phyloP scores from a whole-genome alignment of 169 alveolate species.

The Plasmodium yoelii region DNA sequence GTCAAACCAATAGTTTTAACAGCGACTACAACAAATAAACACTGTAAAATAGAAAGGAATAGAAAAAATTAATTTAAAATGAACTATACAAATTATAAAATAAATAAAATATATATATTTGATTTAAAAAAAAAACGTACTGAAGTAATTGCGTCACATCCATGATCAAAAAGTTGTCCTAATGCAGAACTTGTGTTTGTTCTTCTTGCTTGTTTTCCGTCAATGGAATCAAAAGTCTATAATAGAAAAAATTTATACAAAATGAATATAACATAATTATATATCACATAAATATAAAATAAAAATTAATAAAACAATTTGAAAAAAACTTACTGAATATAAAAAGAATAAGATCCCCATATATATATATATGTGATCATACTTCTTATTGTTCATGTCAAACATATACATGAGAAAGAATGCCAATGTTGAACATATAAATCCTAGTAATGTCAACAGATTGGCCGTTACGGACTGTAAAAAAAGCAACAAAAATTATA shows the following conservation, averaged over 20 bases:
- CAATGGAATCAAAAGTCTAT: conserved; percentile 92
- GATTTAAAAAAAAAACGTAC: conserved; percentile 9
- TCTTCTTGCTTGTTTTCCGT: conserved; percentile 93
- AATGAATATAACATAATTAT: conserved; percentile 21
- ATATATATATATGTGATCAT: conserved; percentile 62
- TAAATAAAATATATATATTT: conserved; percentile 7
- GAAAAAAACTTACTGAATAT: conserved; percentile 33
- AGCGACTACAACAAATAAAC: conserved; percentile 32
- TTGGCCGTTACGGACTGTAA: conserved; percentile 70
- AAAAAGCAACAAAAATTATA: background rate
- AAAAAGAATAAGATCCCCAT: conserved; percentile 55
- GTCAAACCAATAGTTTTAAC: conserved; percentile 22
- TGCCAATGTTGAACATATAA: conserved; percentile 60
- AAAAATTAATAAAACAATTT: background rate
- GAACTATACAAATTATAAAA: background rate
- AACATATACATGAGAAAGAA: conserved; percentile 53
- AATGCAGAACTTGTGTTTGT: conserved; percentile 87
- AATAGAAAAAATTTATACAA: conserved; percentile 29
- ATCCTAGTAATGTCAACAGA: conserved; percentile 64
- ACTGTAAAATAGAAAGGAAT: conserved; percentile 20
- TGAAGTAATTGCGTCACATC: conserved; percentile 89
- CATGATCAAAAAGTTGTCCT: conserved; percentile 94
- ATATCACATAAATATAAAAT: background rate
- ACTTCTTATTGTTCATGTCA: conserved; percentile 36
- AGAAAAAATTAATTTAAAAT: conserved; percentile 3